These are phyloP conservation scores for Capsicum baccatum DNA, from an alignment of 257 asterid species.

Conservation along the genomic window DNA sequence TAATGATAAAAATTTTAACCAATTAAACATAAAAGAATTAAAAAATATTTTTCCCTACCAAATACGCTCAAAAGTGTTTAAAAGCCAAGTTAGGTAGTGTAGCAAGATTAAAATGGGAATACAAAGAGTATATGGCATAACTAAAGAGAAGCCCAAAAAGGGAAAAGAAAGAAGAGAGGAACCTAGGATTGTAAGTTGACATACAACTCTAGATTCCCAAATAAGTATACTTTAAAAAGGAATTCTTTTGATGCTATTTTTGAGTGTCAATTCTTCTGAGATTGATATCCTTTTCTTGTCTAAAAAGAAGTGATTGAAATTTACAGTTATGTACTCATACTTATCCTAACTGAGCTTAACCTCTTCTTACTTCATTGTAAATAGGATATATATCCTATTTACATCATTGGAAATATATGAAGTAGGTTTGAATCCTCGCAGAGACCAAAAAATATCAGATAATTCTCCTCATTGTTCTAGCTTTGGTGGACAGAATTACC, in stretches of 20 bases:
- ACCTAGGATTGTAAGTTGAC: slow-evolving; percentile 17
- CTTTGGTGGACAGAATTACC: too few species aligned
- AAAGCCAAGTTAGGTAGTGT: too few species aligned
- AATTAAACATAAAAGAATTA: too few species aligned
- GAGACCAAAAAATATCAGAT: too few species aligned
- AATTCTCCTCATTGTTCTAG: too few species aligned
- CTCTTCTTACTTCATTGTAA: background rate
- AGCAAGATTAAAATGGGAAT: background rate
- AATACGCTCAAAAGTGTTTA: too few species aligned
- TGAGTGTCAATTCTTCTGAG: background rate
- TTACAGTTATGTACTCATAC: too few species aligned
- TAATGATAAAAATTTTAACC: too few species aligned
- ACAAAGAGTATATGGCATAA: background rate
- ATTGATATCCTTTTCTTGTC: too few species aligned
- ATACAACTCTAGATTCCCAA: slow-evolving; percentile 19
- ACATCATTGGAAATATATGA: slow-evolving; percentile 19
- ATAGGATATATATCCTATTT: slow-evolving; percentile 21
- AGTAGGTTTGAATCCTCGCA: too few species aligned
- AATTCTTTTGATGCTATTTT: background rate
- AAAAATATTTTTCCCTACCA: too few species aligned
- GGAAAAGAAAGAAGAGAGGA: background rate
- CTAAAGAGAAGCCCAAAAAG: background rate
- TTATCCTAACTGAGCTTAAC: too few species aligned
- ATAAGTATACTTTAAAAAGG: slow-evolving; percentile 9
- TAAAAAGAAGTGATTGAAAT: background rate